Base-by-base conservation (phyloP, 2,329 filamentous ascomycete species). In the Sporothrix schenckii region DNA sequence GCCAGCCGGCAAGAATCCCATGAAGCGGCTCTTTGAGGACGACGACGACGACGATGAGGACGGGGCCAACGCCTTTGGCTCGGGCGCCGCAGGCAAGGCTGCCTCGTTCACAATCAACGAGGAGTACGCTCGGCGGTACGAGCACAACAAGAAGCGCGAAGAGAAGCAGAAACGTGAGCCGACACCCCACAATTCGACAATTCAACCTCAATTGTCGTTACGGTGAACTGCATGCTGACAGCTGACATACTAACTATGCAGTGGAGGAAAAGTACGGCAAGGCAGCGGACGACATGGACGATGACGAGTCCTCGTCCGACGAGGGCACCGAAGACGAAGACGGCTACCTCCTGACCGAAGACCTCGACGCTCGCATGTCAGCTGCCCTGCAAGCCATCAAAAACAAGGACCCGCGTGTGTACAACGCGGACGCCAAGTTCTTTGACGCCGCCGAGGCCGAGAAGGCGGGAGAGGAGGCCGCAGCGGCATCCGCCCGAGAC, bases 61-160 rank as follows among this genome's bases (percentile, higher is more conserved):
- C 14, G 52, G 75, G 74, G 79, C 77, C 71, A 77, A 34, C 74
- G 77, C 53, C 21, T 49, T 61, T 16, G 56, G 49, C 27, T n/a
- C 68, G 13, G 61, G 53, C 61, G 34, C 39, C 5, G 7, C 34
- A 4, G 76, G 77, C 39, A 74, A 78, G 50, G 79, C 80, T 1
- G 69, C 72, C 0, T 54, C 72, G 41, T 86, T 98, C 79, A 93
- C 91, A 78, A 90, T 99, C 80, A 98, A 99, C 80, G 85, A 93
- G 78, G 92, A 96, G 68, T 99, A 90, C 79, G 95, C 95, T 56
- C 88, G 87, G 75, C 87, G 92, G 53, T 98, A 97, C 76, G 95
- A 99, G 80, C 87, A 98, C 82, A 99, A 99, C 82, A 97, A 98
- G 83, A 97, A 97, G 83, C 88, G 94, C 71, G 94, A 97, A 78